A percentile compares a stretch with the other conserved stretches of the same genome.
Conservation (phyloP, 345 rosid species). For the Salix exigua region DNA sequence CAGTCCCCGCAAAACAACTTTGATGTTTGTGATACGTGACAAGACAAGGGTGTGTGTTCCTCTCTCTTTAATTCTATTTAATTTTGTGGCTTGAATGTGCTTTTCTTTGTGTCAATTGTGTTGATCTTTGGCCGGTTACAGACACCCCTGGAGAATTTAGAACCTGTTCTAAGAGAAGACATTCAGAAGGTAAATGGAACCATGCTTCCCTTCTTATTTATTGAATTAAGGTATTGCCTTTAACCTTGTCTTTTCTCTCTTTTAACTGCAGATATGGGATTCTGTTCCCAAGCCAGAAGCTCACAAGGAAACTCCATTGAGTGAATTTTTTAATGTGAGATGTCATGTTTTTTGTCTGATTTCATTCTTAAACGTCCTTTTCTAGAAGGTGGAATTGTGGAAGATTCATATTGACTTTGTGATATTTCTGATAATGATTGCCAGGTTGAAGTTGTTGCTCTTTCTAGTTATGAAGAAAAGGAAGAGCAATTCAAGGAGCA, state of each 20-base stretch:
- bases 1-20: conserved; percentile 97
- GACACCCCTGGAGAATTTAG: conserved; percentile 95
- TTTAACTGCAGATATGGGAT: conserved; percentile 86
- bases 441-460: conserved; percentile 97
- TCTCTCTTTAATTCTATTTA: background rate
- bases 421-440: conserved; percentile 6
- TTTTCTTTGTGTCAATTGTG: background rate
- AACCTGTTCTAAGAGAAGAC: conserved; percentile 93
- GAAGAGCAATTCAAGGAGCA: conserved; percentile 96
- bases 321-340: conserved; percentile 94
- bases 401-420: conserved; percentile 7
- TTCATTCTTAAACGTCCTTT: background rate
- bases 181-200: conserved; percentile 70
- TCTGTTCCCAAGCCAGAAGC: conserved; percentile 91
- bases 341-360: conserved; percentile 6
- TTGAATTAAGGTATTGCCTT: background rate
- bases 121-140: conserved; percentile 34
- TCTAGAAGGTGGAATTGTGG: background rate
- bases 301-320: conserved; percentile 82
- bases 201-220: conserved; percentile 17
- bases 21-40: conserved; percentile 98
- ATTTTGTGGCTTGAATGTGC: background rate
- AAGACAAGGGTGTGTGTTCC: conserved; percentile 77
- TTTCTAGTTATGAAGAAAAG: conserved; percentile 95
- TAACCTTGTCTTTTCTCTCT: conserved; percentile 12